Conservation (phyloP, 2,329 filamentous ascomycete genomes). For the Aureobasidium sp. region DNA sequence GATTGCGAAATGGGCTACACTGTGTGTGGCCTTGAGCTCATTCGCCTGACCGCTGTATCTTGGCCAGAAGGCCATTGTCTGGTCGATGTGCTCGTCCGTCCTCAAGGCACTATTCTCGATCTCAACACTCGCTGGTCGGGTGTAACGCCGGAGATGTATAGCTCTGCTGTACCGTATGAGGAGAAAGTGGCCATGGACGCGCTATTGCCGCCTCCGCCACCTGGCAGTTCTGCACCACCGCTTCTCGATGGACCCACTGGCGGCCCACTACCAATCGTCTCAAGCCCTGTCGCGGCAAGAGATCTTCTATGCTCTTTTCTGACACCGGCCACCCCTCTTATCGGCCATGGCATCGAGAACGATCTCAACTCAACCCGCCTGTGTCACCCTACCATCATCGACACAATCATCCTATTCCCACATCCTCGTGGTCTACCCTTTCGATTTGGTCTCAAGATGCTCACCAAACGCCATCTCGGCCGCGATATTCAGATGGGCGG, state of each 20-base stretch:
- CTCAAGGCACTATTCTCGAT: slow-evolving; percentile 76
- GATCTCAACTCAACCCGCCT: slow-evolving; percentile 82
- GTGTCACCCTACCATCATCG: slow-evolving; percentile 76
- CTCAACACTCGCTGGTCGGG: slow-evolving; percentile 91
- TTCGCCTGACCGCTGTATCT: slow-evolving; percentile 78
- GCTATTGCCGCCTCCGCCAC: background rate
- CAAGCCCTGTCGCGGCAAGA: slow-evolving; percentile 67
- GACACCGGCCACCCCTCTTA: slow-evolving; percentile 69
- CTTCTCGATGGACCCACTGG: slow-evolving; percentile 10
- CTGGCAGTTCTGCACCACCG: slow-evolving; percentile 10
- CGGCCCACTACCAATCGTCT: slow-evolving; percentile 59
- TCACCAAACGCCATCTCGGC: slow-evolving; percentile 64
- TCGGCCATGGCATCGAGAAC: slow-evolving; percentile 93
- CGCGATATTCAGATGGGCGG: slow-evolving; percentile 71
- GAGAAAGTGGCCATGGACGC: slow-evolving; percentile 19
- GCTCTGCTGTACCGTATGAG: slow-evolving; percentile 55
- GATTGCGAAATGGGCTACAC: slow-evolving; percentile 99
- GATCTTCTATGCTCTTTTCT: slow-evolving; percentile 70
- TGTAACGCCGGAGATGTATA: slow-evolving; percentile 70
- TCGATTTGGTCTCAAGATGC: slow-evolving; percentile 67
- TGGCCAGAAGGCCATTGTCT: slow-evolving; percentile 74
- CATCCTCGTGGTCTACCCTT: slow-evolving; percentile 70
- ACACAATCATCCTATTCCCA: slow-evolving; percentile 79
- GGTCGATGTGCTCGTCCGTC: slow-evolving; percentile 78
- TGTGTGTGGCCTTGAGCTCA: slow-evolving; percentile 75